Evolutionary conservation across 345 rosid genomes (phyloP), one percentile per base, ranked within the genome.

Genomic region (Theobroma cacao): DNA sequence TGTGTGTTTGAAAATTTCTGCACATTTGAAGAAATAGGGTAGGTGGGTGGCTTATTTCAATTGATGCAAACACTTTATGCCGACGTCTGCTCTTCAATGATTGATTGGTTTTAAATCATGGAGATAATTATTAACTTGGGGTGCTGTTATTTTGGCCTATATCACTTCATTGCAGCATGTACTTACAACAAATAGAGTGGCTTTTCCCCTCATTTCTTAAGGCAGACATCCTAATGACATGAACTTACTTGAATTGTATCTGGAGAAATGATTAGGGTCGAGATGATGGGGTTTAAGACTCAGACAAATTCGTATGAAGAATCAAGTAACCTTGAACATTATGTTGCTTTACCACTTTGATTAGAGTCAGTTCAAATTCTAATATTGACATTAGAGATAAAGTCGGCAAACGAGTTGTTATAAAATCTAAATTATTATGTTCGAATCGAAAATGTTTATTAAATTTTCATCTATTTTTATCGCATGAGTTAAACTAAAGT

Each of bases 41-140:
- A 18, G 78, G 43, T 75, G 77, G 30, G 70, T 20, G 71, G 78
- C 6, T 60, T 75, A 75, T 20, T 48, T 76, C 63, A 76, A 47
- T 50, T 64, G 79, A 34, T 50, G 79, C 48, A 61, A 75, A 28
- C 43, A 62, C 18, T 60, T 60, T 34, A 34, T 38, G 70, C 28
- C 41, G 26, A 53, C 22, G n/a, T n/a, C 56, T 24, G 50, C 6
- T 43, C 13, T n/a, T 22, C 11, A 13, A 55, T n/a, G 1, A 53
- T 73, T 55, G 31, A 36, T 12, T n/a, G 33, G 36, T 73, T 73
- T 59, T 17, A 40, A n/a, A 58, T 74, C 6, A 60, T 20, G 17
- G 69, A 62, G 70, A 36, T 52, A 50, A 17, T 48, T 41, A 63
- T 0, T 34, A 67, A 24, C 13, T 74, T 74, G 64, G 38, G n/a